phyloP scores from a whole-genome alignment of 257 asterid genomes.

The Vinca minor region DNA sequence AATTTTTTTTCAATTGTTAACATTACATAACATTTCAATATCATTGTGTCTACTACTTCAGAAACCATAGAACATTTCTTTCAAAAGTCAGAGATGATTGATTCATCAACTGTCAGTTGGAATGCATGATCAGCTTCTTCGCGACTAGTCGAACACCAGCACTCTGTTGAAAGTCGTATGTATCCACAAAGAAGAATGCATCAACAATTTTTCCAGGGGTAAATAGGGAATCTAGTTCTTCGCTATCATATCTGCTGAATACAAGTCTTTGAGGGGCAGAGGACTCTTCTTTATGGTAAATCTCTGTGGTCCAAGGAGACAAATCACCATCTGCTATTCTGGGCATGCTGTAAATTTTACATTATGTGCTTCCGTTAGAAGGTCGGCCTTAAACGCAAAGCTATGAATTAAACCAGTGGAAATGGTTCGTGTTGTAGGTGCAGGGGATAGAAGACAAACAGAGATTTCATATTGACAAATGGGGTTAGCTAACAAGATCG shows the following conservation, averaged over 20 bases:
- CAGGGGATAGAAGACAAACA: background rate
- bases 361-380: background rate
- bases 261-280: conserved; percentile 41
- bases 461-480: background rate
- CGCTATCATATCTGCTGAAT: conserved; percentile 47
- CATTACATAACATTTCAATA: background rate
- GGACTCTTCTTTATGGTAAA: conserved; percentile 53
- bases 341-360: conserved; percentile 60
- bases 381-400: too few species aligned
- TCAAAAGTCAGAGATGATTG: background rate
- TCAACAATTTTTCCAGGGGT: conserved; percentile 55
- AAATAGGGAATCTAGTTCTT: conserved; percentile 46
- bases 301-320: conserved; percentile 54
- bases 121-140: conserved; percentile 47
- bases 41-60: background rate
- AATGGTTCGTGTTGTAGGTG: background rate
- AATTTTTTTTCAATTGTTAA: background rate
- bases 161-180: conserved; percentile 66
- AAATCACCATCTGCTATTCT: conserved; percentile 45
- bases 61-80: background rate
- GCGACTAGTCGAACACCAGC: conserved; percentile 84
- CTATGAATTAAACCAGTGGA: too few species aligned
- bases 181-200: conserved; percentile 62
- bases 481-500: background rate
- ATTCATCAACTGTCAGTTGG: conserved; percentile 25